Evolutionary conservation across 2,329 filamentous ascomycete genomes (phyloP).

Genomic region (Lasiodiplodia sp.): DNA sequence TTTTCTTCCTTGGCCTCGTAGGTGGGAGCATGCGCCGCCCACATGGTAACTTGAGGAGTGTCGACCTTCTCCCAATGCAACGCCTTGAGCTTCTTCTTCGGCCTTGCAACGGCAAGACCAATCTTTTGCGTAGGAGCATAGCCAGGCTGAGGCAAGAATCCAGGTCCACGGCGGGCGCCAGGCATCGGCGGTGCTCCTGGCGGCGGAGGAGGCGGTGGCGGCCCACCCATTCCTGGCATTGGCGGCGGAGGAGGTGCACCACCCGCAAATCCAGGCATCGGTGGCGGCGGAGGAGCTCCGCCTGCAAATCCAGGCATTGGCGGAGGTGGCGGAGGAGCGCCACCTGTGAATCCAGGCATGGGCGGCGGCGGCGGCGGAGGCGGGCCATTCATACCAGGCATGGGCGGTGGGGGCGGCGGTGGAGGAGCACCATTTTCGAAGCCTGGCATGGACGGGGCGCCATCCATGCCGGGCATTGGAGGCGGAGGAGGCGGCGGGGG

Average conservation of each 20-base stretch:
- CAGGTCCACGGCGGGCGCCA: slow-evolving; percentile 63
- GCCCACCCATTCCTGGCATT: slow-evolving; percentile 48
- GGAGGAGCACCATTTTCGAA: slow-evolving; percentile 45
- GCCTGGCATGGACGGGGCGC: slow-evolving; percentile 38
- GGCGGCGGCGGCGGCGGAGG: slow-evolving; percentile 52
- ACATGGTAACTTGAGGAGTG: slow-evolving; percentile 87
- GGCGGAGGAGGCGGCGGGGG: slow-evolving; percentile 40
- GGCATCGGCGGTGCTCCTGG: slow-evolving; percentile 68
- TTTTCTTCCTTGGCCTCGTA: slow-evolving; percentile 91
- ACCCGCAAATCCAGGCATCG: slow-evolving; percentile 51
- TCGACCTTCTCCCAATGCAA: slow-evolving; percentile 99
- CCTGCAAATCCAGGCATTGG: slow-evolving; percentile 56
- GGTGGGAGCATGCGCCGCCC: slow-evolving; percentile 87
- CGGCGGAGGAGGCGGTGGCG: slow-evolving; percentile 57
- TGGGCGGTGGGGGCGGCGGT: slow-evolving; percentile 53
- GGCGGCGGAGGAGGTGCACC: slow-evolving; percentile 54
- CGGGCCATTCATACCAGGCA: slow-evolving; percentile 47
- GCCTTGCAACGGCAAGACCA: slow-evolving; percentile 79
- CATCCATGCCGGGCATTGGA: slow-evolving; percentile 33
- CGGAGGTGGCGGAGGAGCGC: slow-evolving; percentile 52
- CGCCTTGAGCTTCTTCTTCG: slow-evolving; percentile 99
- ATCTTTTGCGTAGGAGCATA: slow-evolving; percentile 64
- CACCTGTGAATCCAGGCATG: slow-evolving; percentile 47
- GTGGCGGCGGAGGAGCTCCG: slow-evolving; percentile 50
- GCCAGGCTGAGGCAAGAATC: slow-evolving; percentile 74